A percentile compares a stretch with the other conserved stretches of the same genome.
These are phyloP conservation scores for Daldinia concentrica DNA, from an alignment of 495 filamentous ascomycete species.

Conservation along the genomic window DNA sequence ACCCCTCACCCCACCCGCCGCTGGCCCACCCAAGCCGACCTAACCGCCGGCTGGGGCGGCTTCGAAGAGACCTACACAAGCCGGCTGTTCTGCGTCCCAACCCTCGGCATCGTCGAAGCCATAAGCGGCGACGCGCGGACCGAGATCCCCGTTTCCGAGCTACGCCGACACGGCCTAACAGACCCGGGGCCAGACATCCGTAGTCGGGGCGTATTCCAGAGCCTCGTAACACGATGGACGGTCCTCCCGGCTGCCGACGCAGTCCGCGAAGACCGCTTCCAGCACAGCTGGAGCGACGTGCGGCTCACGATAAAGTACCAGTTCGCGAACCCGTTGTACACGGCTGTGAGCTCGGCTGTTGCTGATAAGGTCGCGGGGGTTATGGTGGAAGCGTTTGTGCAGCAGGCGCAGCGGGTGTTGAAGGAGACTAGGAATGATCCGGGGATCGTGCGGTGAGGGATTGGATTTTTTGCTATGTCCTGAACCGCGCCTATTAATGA, in stretches of 20 bases:
- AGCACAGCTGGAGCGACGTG: conserved; percentile 71
- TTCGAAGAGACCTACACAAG: conserved; percentile 83
- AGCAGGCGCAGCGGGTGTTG: conserved; percentile 70
- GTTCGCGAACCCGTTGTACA: conserved; percentile 87
- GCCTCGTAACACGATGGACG: conserved; percentile 82
- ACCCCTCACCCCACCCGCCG: conserved; percentile 30
- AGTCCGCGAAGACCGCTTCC: conserved; percentile 35
- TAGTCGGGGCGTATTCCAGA: conserved; percentile 72
- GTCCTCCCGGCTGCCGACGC: conserved; percentile 54
- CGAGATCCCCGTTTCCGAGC: conserved; percentile 50
- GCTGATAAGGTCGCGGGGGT: conserved; percentile 83
- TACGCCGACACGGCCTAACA: conserved; percentile 48
- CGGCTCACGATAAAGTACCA: conserved; percentile 76
- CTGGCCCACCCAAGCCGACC: conserved; percentile 77
- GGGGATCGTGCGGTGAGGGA: conserved; percentile 27
- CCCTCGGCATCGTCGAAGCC: conserved; percentile 74
- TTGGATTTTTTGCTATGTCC: neutral
- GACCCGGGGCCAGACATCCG: conserved; percentile 11
- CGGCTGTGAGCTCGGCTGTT: conserved; percentile 76
- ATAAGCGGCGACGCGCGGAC: conserved; percentile 68
- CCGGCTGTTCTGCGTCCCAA: conserved; percentile 75
- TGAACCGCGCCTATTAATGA: neutral
- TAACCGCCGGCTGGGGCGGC: conserved; percentile 84
- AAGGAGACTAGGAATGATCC: conserved; percentile 43
- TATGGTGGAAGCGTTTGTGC: conserved; percentile 96